Base-by-base conservation (phyloP, 257 asterid species). In the Rauvolfia tetraphylla region DNA sequence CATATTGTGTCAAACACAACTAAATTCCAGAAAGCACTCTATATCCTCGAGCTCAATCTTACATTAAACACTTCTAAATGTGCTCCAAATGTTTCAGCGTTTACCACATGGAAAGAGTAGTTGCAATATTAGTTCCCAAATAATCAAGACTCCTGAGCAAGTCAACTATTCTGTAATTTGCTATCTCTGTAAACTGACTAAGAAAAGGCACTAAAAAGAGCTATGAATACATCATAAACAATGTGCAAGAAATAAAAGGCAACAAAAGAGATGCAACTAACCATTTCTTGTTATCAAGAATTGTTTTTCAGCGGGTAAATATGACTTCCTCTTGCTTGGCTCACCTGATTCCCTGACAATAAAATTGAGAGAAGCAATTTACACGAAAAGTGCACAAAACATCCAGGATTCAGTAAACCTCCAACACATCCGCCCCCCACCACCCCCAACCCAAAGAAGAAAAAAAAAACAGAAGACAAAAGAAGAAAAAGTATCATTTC, bases 231-330 rank as follows among this genome's bases (percentile, higher is more conserved):
- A 2, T 51, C 22, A 15, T 3, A 6, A 53, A 39, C 11, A 7
- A 33, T 31, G 23, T 10, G 27, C 68, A 63, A 49, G 15, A 20
- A 22, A 63, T 33, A 68, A 78, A 0, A 56, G 41, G n/a, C 7
- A 3, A 18, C 6, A 63, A 53, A 65, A 13, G 0, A 72, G 25
- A 76, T 68, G 71, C 75, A 71, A 79, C 82, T 76, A 72, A 95
- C 99, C 99, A 46, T 95, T 95, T 86, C 98, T 88, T 74, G 98
- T 95, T 57, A 91, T 90, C 89, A 95, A 74, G 83, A 91, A 93
- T 82, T 95, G 99, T 84, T 91, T 95, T 56, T 95, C 96, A 48
- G 84, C 87, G 4, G 97, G 99, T 83, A 95, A 86, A 86, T 91
- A 95, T 67, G 99, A 86, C 89, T 95, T 95, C 87, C 97, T 87